Percentiles rank a stretch among this genome's conserved stretches.
These are phyloP conservation scores for Crucibulum laeve DNA, from an alignment of 768 basidiomycete species.

Conservation along the genomic window DNA sequence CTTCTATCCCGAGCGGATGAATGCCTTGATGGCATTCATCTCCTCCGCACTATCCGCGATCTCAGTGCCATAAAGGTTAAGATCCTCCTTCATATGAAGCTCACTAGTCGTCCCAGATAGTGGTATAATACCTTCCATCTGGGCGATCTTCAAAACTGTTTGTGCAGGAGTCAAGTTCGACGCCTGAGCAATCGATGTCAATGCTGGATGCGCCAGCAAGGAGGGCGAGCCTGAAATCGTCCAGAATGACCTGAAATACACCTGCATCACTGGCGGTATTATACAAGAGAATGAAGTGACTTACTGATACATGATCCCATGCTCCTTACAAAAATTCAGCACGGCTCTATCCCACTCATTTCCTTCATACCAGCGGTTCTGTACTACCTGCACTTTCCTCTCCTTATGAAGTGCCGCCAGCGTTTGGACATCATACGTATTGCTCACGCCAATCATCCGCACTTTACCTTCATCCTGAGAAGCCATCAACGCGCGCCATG, in stretches of 20 bases:
- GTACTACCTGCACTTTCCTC: slow-evolving; percentile 67
- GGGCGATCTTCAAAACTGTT: slow-evolving; percentile 64
- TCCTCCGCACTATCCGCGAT: background rate
- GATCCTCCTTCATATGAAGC: slow-evolving; percentile 45
- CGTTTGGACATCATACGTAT: slow-evolving; percentile 60
- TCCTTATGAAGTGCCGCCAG: slow-evolving; percentile 49
- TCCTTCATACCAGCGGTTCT: slow-evolving; percentile 82
- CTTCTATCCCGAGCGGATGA: background rate
- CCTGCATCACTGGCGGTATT: background rate
- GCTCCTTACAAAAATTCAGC: slow-evolving; percentile 55
- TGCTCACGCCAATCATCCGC: slow-evolving; percentile 69
- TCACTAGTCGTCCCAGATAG: slow-evolving; percentile 72
- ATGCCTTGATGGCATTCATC: background rate
- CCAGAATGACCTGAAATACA: slow-evolving; percentile 75
- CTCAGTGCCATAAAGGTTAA: background rate
- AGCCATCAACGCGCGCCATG: slow-evolving; percentile 58
- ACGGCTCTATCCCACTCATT: slow-evolving; percentile 73
- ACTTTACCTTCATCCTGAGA: slow-evolving; percentile 66
- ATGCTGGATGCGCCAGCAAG: slow-evolving; percentile 45
- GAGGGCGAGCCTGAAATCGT: slow-evolving; percentile 75
- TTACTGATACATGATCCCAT: slow-evolving; percentile 73
- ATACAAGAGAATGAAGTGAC: slow-evolving; percentile 3
- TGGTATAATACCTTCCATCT: slow-evolving; percentile 62
- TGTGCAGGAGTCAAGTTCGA: slow-evolving; percentile 59
- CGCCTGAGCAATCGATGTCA: slow-evolving; percentile 38